A percentile compares a stretch with the other conserved stretches of the same genome.
These are phyloP conservation scores for Nitzschia inconspicua DNA, from an alignment of 108 stramenopile genomes.

Conservation along the genomic window DNA sequence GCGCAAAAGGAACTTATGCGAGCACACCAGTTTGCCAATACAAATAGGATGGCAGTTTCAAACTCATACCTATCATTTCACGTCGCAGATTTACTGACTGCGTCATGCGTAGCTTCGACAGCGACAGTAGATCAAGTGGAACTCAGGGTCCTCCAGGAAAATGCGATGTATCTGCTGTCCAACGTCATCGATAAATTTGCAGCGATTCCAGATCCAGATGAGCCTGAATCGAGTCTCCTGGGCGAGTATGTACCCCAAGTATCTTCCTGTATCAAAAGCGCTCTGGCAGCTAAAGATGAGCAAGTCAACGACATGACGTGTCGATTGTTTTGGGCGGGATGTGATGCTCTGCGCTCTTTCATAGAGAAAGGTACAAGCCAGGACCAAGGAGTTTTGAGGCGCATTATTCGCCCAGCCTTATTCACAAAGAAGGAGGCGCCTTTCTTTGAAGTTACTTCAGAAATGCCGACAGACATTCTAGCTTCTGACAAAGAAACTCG, in stretches of 20 bases:
- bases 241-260: slow-evolving; percentile 78
- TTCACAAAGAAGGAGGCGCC: slow-evolving; percentile 30
- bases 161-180: slow-evolving; percentile 50
- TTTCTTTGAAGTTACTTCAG: slow-evolving; percentile 26
- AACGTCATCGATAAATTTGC: slow-evolving; percentile 58
- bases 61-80: slow-evolving; percentile 45
- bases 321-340: slow-evolving; percentile 61
- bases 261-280: slow-evolving; percentile 67
- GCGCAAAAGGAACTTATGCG: slow-evolving; percentile 36
- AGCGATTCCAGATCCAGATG: slow-evolving; percentile 56
- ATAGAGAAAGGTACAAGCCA: slow-evolving; percentile 40
- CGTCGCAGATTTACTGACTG: slow-evolving; percentile 45
- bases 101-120: slow-evolving; percentile 59
- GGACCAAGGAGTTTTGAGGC: slow-evolving; percentile 55
- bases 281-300: slow-evolving; percentile 46
- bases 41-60: slow-evolving; percentile 1
- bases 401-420: slow-evolving; percentile 54
- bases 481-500: slow-evolving; percentile 3
- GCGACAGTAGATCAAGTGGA: slow-evolving; percentile 77
- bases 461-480: neutral
- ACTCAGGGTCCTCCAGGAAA: slow-evolving; percentile 56
- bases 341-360: slow-evolving; percentile 51
- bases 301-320: slow-evolving; percentile 28
- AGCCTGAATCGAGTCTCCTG: slow-evolving; percentile 45
- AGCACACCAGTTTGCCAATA: slow-evolving; percentile 20